Evolutionary conservation across 1,284 basidiomycete species (phyloP).

Genomic region (Microbotryomycetes sp.): DNA sequence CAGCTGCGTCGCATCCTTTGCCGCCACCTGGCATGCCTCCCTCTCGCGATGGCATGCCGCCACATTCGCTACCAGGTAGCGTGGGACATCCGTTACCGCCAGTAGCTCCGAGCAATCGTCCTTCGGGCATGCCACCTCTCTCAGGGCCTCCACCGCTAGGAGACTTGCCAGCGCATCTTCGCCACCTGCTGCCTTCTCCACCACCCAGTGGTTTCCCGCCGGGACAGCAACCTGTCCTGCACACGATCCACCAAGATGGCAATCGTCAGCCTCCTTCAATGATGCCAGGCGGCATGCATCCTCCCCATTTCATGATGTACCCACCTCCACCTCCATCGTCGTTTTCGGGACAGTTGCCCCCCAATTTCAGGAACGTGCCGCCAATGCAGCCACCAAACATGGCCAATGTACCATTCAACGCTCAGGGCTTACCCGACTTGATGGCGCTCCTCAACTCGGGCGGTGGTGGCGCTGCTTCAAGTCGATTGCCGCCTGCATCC

Average conservation of each 20-base stretch:
- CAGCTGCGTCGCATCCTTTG: neutral
- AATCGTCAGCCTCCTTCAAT: neutral
- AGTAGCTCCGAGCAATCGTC: too few species aligned
- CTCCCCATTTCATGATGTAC: neutral
- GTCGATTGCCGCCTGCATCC: neutral
- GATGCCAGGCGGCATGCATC: neutral
- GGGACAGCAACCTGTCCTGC: neutral
- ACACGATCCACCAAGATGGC: neutral
- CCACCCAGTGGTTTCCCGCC: neutral
- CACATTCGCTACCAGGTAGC: too few species aligned
- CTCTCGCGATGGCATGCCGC: too few species aligned
- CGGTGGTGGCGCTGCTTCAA: conserved; percentile 10
- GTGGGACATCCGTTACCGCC: too few species aligned
- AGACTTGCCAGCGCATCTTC: neutral
- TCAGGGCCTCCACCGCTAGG: neutral
- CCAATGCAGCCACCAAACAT: neutral
- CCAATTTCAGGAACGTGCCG: neutral
- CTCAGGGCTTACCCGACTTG: conserved; percentile 20
- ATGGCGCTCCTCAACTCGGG: conserved; percentile 29
- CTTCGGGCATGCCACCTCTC: neutral
- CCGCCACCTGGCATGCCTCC: too few species aligned
- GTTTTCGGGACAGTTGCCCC: neutral
- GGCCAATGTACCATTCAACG: neutral
- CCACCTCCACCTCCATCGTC: neutral
- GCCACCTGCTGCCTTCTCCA: neutral